Conservation (phyloP, 352 stramenopile species). For the Peronospora belbahrii region DNA sequence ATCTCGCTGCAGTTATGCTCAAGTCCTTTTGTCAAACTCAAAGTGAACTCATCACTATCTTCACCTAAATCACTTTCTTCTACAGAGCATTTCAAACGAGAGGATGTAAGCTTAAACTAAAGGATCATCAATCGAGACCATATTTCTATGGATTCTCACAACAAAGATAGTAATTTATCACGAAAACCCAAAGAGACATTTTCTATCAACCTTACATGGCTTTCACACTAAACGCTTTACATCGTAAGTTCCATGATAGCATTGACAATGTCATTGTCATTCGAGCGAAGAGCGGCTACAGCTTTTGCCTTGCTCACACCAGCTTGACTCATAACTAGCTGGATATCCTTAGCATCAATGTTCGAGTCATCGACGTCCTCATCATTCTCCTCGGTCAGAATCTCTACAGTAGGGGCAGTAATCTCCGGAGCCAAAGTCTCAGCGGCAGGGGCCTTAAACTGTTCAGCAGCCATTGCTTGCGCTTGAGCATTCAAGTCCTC, state of each 20-base stretch:
- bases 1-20: too few species aligned
- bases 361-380: slow-evolving; percentile 92
- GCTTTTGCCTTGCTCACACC: slow-evolving; percentile 92
- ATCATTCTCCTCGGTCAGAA: slow-evolving; percentile 67
- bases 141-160: background rate
- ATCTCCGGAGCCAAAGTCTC: slow-evolving; percentile 64
- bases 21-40: too few species aligned
- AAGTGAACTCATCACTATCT: too few species aligned
- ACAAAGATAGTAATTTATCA: too few species aligned
- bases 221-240: slow-evolving; percentile 55
- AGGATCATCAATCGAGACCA: too few species aligned
- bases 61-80: too few species aligned
- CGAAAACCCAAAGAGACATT: slow-evolving; percentile 31
- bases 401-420: slow-evolving; percentile 23
- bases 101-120: too few species aligned
- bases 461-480: slow-evolving; percentile 82
- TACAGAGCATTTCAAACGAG: too few species aligned
- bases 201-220: slow-evolving; percentile 12
- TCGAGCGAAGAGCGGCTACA: slow-evolving; percentile 94
- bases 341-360: slow-evolving; percentile 98
- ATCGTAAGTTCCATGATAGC: slow-evolving; percentile 99
- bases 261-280: slow-evolving; percentile 99
- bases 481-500: slow-evolving; percentile 91
- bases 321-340: slow-evolving; percentile 95
- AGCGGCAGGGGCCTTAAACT: slow-evolving; percentile 82